Evolutionary conservation across 1,284 basidiomycete genomes (phyloP), one percentile per base, ranked within the genome.

Genomic region (Puccinia brachypodii): DNA sequence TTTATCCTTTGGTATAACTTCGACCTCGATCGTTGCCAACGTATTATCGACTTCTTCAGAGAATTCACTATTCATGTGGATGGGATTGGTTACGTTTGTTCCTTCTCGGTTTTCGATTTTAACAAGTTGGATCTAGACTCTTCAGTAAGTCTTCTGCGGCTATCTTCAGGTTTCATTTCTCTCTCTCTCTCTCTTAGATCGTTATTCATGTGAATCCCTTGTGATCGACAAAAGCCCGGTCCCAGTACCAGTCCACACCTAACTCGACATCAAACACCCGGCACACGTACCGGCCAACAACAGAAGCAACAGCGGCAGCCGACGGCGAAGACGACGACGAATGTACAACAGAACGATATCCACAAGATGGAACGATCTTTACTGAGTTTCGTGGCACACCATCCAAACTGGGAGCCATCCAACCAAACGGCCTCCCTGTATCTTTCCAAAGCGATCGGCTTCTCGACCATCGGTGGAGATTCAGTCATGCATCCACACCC

Each of bases 31-130:
- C 60, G 73, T 50, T 75, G 80, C 36, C 69, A 81, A 47, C 28
- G 73, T 22, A 93, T 98, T 83, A 90, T 98, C 83, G 96, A 98
- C 86, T 97, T 98, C 86, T 97, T 98, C 89, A 90, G 95, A 69
- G 95, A 98, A 88, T 98, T 97, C 85, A 94, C 95, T 0, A 92
- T 99, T 0, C 96, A 98, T 86, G 93, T 99, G 42, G 96, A 98
- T 84, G 94, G 95, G 0, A 89, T 97, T 2, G 96, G 97, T 13
- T 96, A 97, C 85, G 94, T 99, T 11, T 99, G 97, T 86, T 95
- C 93, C 82, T 99, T 98, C 87, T 97, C 96, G 0, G 96, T 97
- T 80, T 99, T 99, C 86, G 95, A 98, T 87, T 98, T 98, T 58
- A 74, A 72, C 42, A 81, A 81, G 60, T 66, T 81, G 13, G 78